phyloP scores from a whole-genome alignment of 2,329 filamentous ascomycete genomes.

The Aureobasidium sp. region DNA sequence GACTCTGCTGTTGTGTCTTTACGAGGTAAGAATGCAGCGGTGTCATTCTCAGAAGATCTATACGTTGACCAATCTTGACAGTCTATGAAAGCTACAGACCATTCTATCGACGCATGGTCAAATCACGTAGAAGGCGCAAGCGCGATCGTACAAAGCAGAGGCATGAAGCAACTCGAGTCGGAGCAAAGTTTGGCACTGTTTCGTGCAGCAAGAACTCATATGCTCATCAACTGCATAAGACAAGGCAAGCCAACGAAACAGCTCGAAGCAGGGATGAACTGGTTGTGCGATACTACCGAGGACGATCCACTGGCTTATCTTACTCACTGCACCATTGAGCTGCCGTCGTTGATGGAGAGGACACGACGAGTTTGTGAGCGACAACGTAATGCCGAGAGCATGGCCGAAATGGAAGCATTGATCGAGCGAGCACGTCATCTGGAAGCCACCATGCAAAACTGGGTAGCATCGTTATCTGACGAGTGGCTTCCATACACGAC shows the following conservation, averaged over 20 bases:
- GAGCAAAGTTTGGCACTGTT: conserved; percentile 14
- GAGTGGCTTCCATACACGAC: conserved; percentile 9
- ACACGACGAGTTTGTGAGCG: not conserved
- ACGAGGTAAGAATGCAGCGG: conserved; percentile 41
- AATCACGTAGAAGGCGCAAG: conserved; percentile 55
- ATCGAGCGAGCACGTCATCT: conserved; percentile 9
- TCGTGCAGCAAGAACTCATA: conserved; percentile 9
- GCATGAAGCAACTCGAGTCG: conserved; percentile 28
- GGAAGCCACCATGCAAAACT: conserved; percentile 9
- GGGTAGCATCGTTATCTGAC: conserved; percentile 3
- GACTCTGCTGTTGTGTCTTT: conserved; percentile 54
- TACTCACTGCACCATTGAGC: conserved; percentile 8
- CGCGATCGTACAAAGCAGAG: conserved; percentile 47
- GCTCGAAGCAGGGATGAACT: conserved; percentile 6
- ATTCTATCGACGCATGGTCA: conserved; percentile 46
- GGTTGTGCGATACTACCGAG: conserved; percentile 10
- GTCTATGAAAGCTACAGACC: conserved; percentile 25
- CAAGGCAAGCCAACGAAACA: conserved; percentile 2
- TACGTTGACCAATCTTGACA: not conserved
- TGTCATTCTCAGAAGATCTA: rapidly evolving
- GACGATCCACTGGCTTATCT: conserved; percentile 1
- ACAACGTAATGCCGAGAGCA: not conserved
- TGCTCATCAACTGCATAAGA: conserved; percentile 15
- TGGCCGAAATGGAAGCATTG: not conserved
- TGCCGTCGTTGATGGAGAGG: conserved; percentile 2